Percentiles rank a stretch among this genome's conserved stretches.
Evolutionary conservation across 2,329 filamentous ascomycete species (phyloP).

Genomic region (Trichocomaceae sp.): DNA sequence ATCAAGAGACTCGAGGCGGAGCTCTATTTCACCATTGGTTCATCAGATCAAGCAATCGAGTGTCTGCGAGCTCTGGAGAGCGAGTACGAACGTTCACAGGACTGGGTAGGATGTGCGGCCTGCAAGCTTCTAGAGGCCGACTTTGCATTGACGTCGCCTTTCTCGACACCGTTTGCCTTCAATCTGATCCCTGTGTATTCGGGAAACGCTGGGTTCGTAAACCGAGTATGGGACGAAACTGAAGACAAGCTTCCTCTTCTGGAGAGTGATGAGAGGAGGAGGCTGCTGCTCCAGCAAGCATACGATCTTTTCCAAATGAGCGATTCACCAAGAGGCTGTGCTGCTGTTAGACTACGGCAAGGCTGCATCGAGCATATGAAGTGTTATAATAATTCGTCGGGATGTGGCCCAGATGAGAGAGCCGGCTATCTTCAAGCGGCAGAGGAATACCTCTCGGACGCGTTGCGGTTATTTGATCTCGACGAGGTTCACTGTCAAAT

Average conservation of each 20-base stretch:
- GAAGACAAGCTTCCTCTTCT: neutral
- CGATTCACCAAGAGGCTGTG: neutral
- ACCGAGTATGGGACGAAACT: neutral
- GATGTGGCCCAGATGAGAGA: neutral
- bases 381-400: neutral
- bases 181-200: neutral
- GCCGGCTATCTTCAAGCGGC: neutral
- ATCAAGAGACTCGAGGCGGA: neutral
- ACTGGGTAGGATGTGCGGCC: neutral
- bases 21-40: neutral
- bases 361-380: neutral
- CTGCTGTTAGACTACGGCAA: neutral
- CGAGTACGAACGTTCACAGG: neutral
- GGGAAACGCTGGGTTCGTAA: neutral
- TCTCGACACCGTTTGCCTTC: neutral
- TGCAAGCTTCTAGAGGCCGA: neutral
- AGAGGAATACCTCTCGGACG: neutral
- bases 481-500: conserved; percentile 1
- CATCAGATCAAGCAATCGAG: too few relatives aligned
- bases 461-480: neutral
- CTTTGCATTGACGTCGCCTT: neutral
- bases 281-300: neutral
- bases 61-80: too few relatives aligned
- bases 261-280: neutral
- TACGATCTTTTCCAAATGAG: neutral